Evolutionary conservation across 805 yeast genomes (phyloP).

Genomic region (Metschnikowia anglica): DNA sequence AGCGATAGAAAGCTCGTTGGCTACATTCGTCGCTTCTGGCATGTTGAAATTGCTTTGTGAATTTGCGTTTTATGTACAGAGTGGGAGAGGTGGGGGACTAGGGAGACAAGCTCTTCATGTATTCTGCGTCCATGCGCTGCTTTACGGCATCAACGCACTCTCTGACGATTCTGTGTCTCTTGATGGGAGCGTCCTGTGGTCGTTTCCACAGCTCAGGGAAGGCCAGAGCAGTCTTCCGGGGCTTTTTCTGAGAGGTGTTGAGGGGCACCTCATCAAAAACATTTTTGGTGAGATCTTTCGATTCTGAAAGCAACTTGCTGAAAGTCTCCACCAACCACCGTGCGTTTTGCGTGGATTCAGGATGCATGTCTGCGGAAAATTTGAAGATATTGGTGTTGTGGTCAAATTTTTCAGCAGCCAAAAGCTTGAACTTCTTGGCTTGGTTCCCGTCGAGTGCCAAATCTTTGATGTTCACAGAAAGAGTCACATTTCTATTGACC

Average conservation of each 20-base stretch:
- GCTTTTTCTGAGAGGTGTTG: conserved; percentile 68
- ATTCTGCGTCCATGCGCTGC: conserved; percentile 33
- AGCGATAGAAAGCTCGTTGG: too few relatives aligned
- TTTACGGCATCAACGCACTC: conserved; percentile 35
- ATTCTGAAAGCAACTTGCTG: conserved; percentile 57
- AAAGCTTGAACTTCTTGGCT: conserved; percentile 70
- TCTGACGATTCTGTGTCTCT: conserved; percentile 36
- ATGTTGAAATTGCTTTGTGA: too few relatives aligned
- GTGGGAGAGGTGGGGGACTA: not conserved
- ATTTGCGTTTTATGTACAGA: conserved; percentile 9
- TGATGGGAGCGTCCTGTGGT: conserved; percentile 64
- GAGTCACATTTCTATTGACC: conserved; percentile 61
- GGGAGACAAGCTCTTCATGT: conserved; percentile 23
- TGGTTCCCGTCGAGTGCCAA: conserved; percentile 52
- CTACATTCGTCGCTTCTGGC: too few relatives aligned
- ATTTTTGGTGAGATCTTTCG: conserved; percentile 62
- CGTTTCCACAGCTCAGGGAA: conserved; percentile 81
- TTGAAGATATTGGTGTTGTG: conserved; percentile 56
- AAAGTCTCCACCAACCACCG: conserved; percentile 65
- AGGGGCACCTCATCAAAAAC: conserved; percentile 75
- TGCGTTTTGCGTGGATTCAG: conserved; percentile 85
- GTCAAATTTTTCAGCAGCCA: conserved; percentile 79
- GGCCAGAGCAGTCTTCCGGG: conserved; percentile 37
- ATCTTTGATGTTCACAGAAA: conserved; percentile 52
- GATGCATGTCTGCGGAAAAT: conserved; percentile 62